Percentiles rank a stretch among this genome's conserved stretches.
Conservation (phyloP, 129 eudicot genomes). For the Tanacetum coccineum region DNA sequence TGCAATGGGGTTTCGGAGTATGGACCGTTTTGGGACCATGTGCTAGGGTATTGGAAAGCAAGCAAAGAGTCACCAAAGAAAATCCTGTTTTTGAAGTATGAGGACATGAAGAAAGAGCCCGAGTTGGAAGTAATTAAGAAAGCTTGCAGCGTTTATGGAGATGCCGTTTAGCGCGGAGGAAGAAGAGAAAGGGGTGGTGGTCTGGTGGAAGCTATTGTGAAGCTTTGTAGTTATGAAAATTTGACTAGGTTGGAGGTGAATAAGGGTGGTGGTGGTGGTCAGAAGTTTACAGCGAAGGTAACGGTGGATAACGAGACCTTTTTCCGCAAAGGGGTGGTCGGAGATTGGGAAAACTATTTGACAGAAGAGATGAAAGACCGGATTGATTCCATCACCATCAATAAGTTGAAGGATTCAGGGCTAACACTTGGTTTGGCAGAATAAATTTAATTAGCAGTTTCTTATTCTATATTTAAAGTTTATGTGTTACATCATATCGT, state of each 20-base stretch:
- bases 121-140: conserved; percentile 17
- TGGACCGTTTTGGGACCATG: conserved; percentile 36
- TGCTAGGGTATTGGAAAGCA: conserved; percentile 30
- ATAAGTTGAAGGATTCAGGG: conserved; percentile 17
- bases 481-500: too few species aligned
- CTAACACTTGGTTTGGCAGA: conserved; percentile 18
- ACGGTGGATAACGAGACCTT: conserved; percentile 17
- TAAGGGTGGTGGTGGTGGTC: conserved; percentile 20
- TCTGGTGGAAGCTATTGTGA: conserved; percentile 33
- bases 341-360: conserved; percentile 34
- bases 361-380: conserved; percentile 29
- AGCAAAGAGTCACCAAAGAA: conserved; percentile 23
- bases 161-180: conserved; percentile 20
- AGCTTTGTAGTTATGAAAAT: conserved; percentile 32
- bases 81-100: conserved; percentile 28
- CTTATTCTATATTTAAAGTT: too few species aligned
- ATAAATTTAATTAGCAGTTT: background rate
- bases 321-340: conserved; percentile 34
- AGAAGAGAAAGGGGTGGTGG: conserved; percentile 20
- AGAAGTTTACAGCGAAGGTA: background rate
- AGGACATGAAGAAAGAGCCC: conserved; percentile 26
- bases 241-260: conserved; percentile 29
- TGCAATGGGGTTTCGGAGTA: conserved; percentile 30
- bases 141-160: conserved; percentile 31
- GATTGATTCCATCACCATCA: conserved; percentile 19